A percentile compares a stretch with the other conserved stretches of the same genome.
Evolutionary conservation across 129 eudicot genomes (phyloP).

Genomic region (Flaveria robusta): DNA sequence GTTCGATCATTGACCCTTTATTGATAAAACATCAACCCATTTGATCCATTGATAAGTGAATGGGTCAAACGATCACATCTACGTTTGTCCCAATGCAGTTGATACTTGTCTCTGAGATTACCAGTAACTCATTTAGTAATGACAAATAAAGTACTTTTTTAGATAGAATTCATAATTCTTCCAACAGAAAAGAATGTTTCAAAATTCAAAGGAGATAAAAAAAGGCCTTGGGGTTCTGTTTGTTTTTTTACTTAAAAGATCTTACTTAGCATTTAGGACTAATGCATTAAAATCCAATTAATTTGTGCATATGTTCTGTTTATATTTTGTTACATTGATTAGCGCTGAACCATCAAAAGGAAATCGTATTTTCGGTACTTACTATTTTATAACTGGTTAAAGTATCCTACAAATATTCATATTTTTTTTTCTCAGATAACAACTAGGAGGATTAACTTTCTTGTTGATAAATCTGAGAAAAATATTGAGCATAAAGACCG

Average conservation of each 20-base stretch:
- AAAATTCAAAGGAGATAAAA: neutral
- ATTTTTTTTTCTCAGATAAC: constrained; percentile 70
- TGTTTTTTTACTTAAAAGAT: neutral
- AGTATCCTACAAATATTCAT: constrained; percentile 17
- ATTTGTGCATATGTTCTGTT: neutral
- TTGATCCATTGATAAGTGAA: neutral
- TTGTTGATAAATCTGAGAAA: constrained; percentile 66
- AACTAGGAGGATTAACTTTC: constrained; percentile 75
- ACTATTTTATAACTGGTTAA: neutral
- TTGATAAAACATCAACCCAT: neutral
- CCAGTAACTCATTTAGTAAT: neutral
- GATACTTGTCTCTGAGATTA: neutral
- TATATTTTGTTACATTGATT: neutral
- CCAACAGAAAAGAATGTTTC: neutral
- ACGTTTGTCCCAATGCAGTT: neutral
- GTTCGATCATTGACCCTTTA: neutral
- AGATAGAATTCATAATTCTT: neutral
- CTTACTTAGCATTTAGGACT: neutral
- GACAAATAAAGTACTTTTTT: neutral
- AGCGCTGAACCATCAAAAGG: neutral
- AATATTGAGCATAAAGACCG: constrained; percentile 65
- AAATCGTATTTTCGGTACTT: neutral
- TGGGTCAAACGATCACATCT: neutral
- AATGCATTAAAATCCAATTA: neutral
- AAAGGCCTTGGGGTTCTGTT: neutral